A percentile compares a stretch with the other conserved stretches of the same genome.
These are phyloP conservation scores for Delphinella strobiligena DNA, from an alignment of 2,329 filamentous ascomycete genomes.

Conservation along the genomic window DNA sequence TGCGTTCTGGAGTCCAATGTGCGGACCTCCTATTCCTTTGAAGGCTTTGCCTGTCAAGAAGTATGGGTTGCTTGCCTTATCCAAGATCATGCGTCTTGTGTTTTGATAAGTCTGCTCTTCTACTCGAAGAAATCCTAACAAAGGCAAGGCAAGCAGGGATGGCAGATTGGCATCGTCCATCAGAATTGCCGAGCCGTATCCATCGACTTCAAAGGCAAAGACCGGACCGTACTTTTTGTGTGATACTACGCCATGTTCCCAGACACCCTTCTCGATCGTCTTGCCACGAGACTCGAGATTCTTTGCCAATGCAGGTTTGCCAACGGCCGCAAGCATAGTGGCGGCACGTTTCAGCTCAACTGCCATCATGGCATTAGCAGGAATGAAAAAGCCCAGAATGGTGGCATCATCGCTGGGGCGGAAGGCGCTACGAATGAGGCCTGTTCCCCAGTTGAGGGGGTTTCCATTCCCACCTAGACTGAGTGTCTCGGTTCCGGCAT, in stretches of 20 bases:
- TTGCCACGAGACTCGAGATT: constrained; percentile 46
- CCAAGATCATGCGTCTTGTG: constrained; percentile 71
- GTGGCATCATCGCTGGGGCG: constrained; percentile 91
- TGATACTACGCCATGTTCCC: constrained; percentile 69
- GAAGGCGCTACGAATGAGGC: constrained; percentile 82
- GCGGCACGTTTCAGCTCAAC: constrained; percentile 72
- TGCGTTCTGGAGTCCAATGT: constrained; percentile 75
- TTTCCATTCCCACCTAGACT: constrained; percentile 78
- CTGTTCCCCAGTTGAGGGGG: constrained; percentile 72
- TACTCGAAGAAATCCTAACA: constrained; percentile 60
- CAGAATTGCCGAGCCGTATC: constrained; percentile 67
- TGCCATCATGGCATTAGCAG: constrained; percentile 91
- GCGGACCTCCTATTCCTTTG: constrained; percentile 74
- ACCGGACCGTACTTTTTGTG: constrained; percentile 66
- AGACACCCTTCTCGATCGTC: constrained; percentile 62
- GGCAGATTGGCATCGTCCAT: constrained; percentile 90
- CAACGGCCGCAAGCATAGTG: constrained; percentile 50
- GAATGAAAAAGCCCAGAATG: constrained; percentile 88
- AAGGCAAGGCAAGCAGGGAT: constrained; percentile 63
- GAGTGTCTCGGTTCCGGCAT: constrained; percentile 79
- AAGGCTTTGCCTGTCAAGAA: constrained; percentile 68
- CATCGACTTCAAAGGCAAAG: constrained; percentile 81
- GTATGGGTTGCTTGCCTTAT: constrained; percentile 73
- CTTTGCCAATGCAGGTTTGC: constrained; percentile 39
- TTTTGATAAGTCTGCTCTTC: constrained; percentile 70